Percentiles rank a stretch among this genome's conserved stretches.
These are phyloP conservation scores for Yamadazyma blattariae DNA, from an alignment of 1,139 yeast species.

Conservation along the genomic window DNA sequence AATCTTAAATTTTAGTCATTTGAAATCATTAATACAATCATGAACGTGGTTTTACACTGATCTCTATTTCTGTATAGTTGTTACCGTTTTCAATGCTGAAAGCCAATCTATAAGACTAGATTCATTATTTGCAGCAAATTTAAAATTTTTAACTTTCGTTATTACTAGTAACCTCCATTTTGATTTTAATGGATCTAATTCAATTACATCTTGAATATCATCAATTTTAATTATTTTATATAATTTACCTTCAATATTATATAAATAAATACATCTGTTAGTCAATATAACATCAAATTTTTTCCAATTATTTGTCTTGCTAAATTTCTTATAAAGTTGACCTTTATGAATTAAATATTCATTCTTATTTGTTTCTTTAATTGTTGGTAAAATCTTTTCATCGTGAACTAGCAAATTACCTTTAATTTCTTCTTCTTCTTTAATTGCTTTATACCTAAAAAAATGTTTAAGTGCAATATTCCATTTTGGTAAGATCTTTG, in stretches of 20 bases:
- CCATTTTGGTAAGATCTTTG: slow-evolving; percentile 41
- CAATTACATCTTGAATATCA: slow-evolving; percentile 51
- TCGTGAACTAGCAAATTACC: not conserved
- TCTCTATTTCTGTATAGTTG: too few relatives aligned
- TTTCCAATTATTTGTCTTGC: slow-evolving; percentile 1
- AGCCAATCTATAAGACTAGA: slow-evolving; percentile 52
- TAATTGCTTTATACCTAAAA: slow-evolving; percentile 5
- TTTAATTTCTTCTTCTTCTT: not conserved
- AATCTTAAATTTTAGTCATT: too few relatives aligned
- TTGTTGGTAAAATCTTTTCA: not conserved
- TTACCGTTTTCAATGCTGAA: slow-evolving; percentile 35
- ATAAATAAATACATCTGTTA: not conserved
- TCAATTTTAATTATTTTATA: slow-evolving; percentile 21
- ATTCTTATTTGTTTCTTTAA: not conserved
- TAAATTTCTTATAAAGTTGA: not conserved
- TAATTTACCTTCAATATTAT: not conserved
- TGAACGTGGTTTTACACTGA: too few relatives aligned
- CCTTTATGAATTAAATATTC: slow-evolving; percentile 1
- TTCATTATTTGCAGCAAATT: slow-evolving; percentile 45
- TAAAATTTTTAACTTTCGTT: slow-evolving; percentile 42
- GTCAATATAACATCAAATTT: slow-evolving; percentile 1
- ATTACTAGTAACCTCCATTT: slow-evolving; percentile 45
- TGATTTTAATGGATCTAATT: slow-evolving; percentile 45
- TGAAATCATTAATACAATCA: too few relatives aligned
- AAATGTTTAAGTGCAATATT: slow-evolving; percentile 29